Evolutionary conservation across 768 basidiomycete genomes (phyloP), one percentile per base, ranked within the genome.

Genomic region (Chalciporus pseudorubinellus): DNA sequence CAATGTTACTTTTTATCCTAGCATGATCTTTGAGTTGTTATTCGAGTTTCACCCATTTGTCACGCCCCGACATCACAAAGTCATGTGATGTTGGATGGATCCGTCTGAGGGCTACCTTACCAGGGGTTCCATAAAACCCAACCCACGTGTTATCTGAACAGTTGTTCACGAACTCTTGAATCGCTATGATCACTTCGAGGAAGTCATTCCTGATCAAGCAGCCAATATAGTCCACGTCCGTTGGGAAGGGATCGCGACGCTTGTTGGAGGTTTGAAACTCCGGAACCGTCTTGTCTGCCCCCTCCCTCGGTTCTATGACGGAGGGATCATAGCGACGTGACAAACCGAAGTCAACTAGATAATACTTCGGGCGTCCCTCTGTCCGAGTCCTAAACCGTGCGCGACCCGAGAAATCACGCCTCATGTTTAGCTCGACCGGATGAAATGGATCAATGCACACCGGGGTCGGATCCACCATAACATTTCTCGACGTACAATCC

Each of bases 211-310:
- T 56, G 10, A 76, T 64, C 8, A 70, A n/a, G 38, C 77, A 77
- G 0, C 75, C 76, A 0, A 78, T 53, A 28, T 71, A 72, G 51
- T 74, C 79, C 1, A 80, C 61, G 26, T 80, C 78, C 0, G 70
- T 72, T 0, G 71, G 60, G 39, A 79, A 80, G 0, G 76, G 73
- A 51, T 79, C 56, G 10, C 65, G 59, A 0, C 60, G 67, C 0
- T 52, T 28, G 0, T 50, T 29, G 6, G 48, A 58, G 11, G 58
- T 59, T 20, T 67, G 59, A 38, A 69, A 71, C 41, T 77, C 76
- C 0, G 77, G 77, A 0, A 69, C 69, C 0, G 71, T 59, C 44
- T 68, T 70, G 57, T 82, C 78, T 2, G 70, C 76, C 0, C 76
- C 78, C 8, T 54, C 53, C 0, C 53, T 55, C 0, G 73, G 71